phyloP scores from a whole-genome alignment of 139 green algal genomes.

The Chlorella sp. region DNA sequence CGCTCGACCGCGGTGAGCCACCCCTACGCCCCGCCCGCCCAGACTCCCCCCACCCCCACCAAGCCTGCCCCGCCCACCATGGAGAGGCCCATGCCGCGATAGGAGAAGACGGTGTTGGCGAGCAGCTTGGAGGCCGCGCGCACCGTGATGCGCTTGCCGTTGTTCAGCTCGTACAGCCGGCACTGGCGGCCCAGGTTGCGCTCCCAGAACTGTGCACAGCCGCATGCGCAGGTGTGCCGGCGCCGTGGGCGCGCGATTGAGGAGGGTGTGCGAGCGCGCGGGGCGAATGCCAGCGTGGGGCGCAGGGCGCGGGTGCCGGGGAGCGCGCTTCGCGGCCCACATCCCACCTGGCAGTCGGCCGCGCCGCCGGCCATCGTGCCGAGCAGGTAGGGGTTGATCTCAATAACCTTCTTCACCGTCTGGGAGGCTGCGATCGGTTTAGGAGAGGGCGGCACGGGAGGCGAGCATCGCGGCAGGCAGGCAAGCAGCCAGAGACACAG shows the following conservation, averaged over 20 bases:
- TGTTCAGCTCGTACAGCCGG: constrained; percentile 95
- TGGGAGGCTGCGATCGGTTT: constrained; percentile 81
- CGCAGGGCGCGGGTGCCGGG: too few species aligned
- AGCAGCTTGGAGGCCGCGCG: constrained; percentile 96
- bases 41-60: background rate
- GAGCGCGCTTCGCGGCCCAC: constrained; percentile 80
- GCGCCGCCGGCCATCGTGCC: constrained; percentile 99
- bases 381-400: constrained; percentile 98
- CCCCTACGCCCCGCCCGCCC: background rate
- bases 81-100: constrained; percentile 95
- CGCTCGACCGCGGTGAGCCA: background rate
- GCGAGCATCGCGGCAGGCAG: background rate
- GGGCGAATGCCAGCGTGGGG: too few species aligned
- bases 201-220: constrained; percentile 39
- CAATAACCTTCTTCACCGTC: constrained; percentile 98
- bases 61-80: constrained; percentile 68
- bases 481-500: background rate
- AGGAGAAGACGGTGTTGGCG: constrained; percentile 98
- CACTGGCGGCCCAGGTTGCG: constrained; percentile 81
- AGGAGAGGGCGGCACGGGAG: background rate
- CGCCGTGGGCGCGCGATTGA: too few species aligned
- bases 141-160: constrained; percentile 96
- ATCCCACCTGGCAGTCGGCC: constrained; percentile 96
- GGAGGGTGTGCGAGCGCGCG: too few species aligned
- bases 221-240: too few species aligned